Base-by-base conservation (phyloP, 1,284 basidiomycete species). In the Heliocybe sulcata region DNA sequence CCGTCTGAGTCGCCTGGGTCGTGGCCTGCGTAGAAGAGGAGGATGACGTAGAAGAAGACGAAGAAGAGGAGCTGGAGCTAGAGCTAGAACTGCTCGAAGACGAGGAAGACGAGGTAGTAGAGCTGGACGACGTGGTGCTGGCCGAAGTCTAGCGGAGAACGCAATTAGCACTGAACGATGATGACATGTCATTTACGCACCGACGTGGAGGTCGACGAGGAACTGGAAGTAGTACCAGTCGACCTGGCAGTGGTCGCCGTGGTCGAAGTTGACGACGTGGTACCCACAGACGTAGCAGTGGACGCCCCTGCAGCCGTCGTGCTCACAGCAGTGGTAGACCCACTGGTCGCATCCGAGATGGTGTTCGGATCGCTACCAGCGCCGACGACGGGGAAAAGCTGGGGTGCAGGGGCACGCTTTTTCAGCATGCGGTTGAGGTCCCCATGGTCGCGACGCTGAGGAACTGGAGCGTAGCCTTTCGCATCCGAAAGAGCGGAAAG, bases 341-440 rank as follows among this genome's bases (percentile, higher is more conserved):
- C n/a, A 42, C 47, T 58, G 1, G 45, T 53, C 2, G 61, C 51
- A 10, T 58, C 59, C 6, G 61, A 60, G 56, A 45, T 51, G n/a
- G 33, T 45, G 49, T 49, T 19, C 33, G 55, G 27, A 38, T 51
- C 57, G 22, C 53, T 45, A 51, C 47, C 49, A 51, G 31, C 38
- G 42, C 53, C 53, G 20, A 54, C 20, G 20, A 54, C 22, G 27
- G 31, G 35, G 20, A 45, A 4, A 16, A 27, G 22, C 42, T 9
- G 42, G 23, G 53, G 53, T 2, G 33, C 6, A 10, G 73, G 71
- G 3, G 71, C 63, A 52, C 87, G 84, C 66, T 85, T 88, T 71
- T 76, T 86, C 60, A 89, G 67, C 66, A 91, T 71, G 60, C 88
- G 85, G 62, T 81, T 80, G 61, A 85, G 69, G 63, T 72, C 71